Conservation (phyloP, 352 stramenopile species). For the Phytophthora crassamura region DNA sequence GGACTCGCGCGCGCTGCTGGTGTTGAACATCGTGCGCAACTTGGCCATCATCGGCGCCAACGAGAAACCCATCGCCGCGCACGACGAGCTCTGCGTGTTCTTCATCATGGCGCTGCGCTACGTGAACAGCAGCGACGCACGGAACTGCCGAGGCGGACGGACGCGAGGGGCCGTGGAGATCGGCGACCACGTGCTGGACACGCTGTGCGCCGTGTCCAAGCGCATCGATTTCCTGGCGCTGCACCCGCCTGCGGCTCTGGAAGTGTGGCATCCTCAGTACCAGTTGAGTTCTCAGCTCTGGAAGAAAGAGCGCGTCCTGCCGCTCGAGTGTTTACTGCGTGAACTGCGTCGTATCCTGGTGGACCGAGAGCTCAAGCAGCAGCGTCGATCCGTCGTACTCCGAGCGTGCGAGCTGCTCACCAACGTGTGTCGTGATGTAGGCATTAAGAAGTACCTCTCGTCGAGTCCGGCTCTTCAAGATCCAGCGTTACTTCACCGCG, state of each 20-base stretch:
- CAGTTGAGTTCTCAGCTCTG: constrained; percentile 68
- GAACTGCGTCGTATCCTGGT: constrained; percentile 54
- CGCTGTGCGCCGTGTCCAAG: constrained; percentile 73
- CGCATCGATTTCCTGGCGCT: constrained; percentile 76
- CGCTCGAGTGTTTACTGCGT: constrained; percentile 70
- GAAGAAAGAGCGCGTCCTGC: constrained; percentile 63
- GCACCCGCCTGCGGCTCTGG: constrained; percentile 56
- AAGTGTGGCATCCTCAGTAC: constrained; percentile 68
- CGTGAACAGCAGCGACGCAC: constrained; percentile 38
- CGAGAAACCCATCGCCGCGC: constrained; percentile 64
- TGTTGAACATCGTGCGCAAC: constrained; percentile 86
- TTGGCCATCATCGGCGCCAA: constrained; percentile 77
- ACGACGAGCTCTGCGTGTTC: constrained; percentile 72
- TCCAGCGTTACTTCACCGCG: constrained; percentile 51
- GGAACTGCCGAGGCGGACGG: constrained; percentile 26
- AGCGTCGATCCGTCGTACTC: constrained; percentile 63
- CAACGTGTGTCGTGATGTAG: constrained; percentile 63
- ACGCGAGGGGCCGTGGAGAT: constrained; percentile 52
- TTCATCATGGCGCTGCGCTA: constrained; percentile 66
- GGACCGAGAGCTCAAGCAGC: constrained; percentile 39
- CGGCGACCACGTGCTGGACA: constrained; percentile 77
- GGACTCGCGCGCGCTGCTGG: constrained; percentile 54
- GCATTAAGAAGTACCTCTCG: constrained; percentile 50
- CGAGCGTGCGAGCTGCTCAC: constrained; percentile 68
- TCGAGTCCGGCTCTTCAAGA: constrained; percentile 54